Evolutionary conservation across 192 early-diverging fungal species (phyloP), one percentile per base, ranked within the genome.

Genomic region (Obelidium mucronatum): DNA sequence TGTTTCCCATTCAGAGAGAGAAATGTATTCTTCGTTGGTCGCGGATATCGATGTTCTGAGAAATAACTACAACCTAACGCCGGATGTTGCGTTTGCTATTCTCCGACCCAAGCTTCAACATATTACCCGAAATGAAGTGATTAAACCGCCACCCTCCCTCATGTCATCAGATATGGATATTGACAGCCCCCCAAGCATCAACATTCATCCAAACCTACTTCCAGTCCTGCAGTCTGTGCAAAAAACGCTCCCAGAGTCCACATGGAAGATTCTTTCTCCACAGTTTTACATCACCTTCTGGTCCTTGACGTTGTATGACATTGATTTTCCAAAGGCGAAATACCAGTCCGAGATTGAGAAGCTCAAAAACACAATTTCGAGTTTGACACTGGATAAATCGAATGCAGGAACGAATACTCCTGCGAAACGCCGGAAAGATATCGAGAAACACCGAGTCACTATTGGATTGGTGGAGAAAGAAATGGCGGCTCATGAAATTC

Each of bases 231-330:
- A 40, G 11, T 19, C 40, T 30, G 77, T 81, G 24, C 22, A 30
- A 36, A 44, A 67, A 44, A 74, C 75, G 22, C 40, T 81, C 8
- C 74, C 74, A 11, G 26, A 67, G 22, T 39, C 62, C 3, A 81
- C 83, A 0, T 89, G 86, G 89, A 76, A 67, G 17, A 79, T 67
- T 8, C 67, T 81, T 17, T 65, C 76, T 4, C 88, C 93, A 0
- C 80, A 89, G 26, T 96, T 95, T 65, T 96, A 90, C 75, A 80
- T 86, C 6, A 89, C 88, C 0, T 96, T 95, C 73, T 96, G 94
- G 94, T 91, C 91, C 52, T 77, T 96, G 13, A 78, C 80, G 3
- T 73, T 95, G 3, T 91, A 91, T 74, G 94, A 96, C 73, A 91
- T 96, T 17, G 77, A 83, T 40, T 86, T 90, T 22, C 93, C 92